Conservation (phyloP, 139 green algal genomes). For the Pleodorina starrii region DNA sequence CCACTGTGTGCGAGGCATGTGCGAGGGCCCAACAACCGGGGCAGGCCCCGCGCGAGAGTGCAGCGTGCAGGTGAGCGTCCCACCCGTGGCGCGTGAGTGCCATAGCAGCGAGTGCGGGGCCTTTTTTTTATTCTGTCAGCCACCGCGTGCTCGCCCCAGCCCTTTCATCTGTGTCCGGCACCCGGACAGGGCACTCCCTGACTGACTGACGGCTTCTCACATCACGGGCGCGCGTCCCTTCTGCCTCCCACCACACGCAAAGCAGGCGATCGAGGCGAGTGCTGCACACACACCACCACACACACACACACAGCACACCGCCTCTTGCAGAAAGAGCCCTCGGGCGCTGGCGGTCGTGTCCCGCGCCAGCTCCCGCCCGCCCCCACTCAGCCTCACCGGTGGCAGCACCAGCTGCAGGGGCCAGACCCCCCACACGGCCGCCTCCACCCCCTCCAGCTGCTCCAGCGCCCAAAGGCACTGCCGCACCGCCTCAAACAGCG, state of each 20-base stretch:
- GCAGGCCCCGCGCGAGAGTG: neutral
- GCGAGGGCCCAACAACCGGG: neutral
- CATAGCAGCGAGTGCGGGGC: neutral
- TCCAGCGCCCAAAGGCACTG: slow-evolving; percentile 46
- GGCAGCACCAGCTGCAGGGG: slow-evolving; percentile 3
- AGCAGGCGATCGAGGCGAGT: too few species aligned
- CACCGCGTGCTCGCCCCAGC: neutral
- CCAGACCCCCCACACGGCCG: slow-evolving; percentile 20
- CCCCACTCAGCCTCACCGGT: neutral
- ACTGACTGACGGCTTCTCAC: neutral
- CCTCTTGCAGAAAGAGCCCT: neutral
- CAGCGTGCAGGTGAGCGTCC: neutral
- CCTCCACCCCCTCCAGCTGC: slow-evolving; percentile 22
- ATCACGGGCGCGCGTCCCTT: neutral
- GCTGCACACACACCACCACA: too few species aligned
- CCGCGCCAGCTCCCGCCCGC: neutral
- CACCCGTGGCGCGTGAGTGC: neutral
- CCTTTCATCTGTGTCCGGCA: neutral
- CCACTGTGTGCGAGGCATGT: neutral
- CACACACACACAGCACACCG: too few species aligned
- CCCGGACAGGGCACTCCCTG: neutral
- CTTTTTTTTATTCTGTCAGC: too few species aligned
- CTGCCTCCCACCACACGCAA: too few species aligned
- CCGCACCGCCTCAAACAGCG: slow-evolving; percentile 50
- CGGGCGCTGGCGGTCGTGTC: neutral